Conservation (phyloP, 192 early-diverging fungal species). For the Backusella liffmaniae region DNA sequence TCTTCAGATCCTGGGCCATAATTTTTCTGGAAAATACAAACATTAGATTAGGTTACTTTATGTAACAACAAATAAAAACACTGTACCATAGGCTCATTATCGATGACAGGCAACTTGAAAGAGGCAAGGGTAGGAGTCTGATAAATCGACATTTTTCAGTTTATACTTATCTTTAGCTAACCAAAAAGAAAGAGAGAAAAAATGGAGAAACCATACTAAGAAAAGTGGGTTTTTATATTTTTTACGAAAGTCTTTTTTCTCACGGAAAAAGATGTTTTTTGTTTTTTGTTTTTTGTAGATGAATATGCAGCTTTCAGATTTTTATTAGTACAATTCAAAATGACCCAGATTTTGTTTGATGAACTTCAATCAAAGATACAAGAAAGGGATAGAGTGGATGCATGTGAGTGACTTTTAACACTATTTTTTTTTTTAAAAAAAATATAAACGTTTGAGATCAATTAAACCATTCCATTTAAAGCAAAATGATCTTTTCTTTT, state of each 20-base stretch:
- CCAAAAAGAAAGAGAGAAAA: not conserved
- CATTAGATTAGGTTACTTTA: not conserved
- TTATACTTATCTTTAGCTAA: not conserved
- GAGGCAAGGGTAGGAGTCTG: constrained; percentile 63
- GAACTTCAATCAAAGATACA: not conserved
- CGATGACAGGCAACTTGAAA: constrained; percentile 79
- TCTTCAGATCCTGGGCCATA: constrained; percentile 79
- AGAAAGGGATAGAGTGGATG: not conserved
- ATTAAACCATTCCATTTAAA: not conserved
- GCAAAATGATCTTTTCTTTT: not conserved
- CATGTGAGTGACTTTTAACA: not conserved
- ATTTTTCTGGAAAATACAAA: constrained; percentile 39
- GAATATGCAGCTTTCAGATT: not conserved
- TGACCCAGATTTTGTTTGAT: not conserved
- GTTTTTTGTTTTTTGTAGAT: not conserved
- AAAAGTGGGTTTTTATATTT: not conserved
- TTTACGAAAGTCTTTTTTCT: not conserved
- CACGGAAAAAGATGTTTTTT: not conserved
- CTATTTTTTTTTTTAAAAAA: not conserved
- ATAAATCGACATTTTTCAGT: not conserved
- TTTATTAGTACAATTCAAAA: not conserved
- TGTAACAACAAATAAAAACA: not conserved
- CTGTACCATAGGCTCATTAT: constrained; percentile 84
- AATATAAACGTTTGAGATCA: not conserved
- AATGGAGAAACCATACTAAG: not conserved